Evolutionary conservation across 2,329 filamentous ascomycete species (phyloP).

Genomic region (Cladosporium phlei): DNA sequence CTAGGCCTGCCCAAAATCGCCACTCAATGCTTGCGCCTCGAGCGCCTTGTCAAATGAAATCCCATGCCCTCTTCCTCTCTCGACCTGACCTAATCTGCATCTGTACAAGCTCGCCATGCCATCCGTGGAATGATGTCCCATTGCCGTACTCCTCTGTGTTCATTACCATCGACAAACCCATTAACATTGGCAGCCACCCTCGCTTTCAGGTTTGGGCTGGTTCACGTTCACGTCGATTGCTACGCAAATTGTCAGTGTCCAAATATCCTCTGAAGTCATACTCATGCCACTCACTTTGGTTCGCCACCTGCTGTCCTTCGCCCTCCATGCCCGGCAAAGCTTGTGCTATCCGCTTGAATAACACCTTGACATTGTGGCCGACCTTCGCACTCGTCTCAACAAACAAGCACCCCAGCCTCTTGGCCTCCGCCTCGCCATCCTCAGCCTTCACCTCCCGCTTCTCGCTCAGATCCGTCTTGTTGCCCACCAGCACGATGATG

Average conservation of each 20-base stretch:
- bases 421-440: slow-evolving; percentile 95
- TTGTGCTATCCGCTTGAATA: slow-evolving; percentile 97
- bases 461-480: slow-evolving; percentile 98
- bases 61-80: neutral
- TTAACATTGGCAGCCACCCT: slow-evolving; percentile 35
- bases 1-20: neutral
- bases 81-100: neutral
- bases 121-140: neutral
- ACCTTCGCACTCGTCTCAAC: slow-evolving; percentile 98
- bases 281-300: slow-evolving; percentile 64
- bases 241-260: slow-evolving; percentile 21
- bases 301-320: slow-evolving; percentile 69
- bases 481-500: slow-evolving; percentile 96
- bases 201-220: slow-evolving; percentile 31
- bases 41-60: neutral
- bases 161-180: too few species aligned
- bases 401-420: slow-evolving; percentile 97
- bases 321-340: slow-evolving; percentile 97
- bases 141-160: too few species aligned
- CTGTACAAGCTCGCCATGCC: neutral
- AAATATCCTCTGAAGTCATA: too few species aligned
- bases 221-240: slow-evolving; percentile 36
- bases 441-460: slow-evolving; percentile 95
- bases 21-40: neutral
- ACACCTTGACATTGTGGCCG: slow-evolving; percentile 93